These are phyloP conservation scores for Croton laevigatus DNA, from an alignment of 441 rosid species.

Conservation along the genomic window DNA sequence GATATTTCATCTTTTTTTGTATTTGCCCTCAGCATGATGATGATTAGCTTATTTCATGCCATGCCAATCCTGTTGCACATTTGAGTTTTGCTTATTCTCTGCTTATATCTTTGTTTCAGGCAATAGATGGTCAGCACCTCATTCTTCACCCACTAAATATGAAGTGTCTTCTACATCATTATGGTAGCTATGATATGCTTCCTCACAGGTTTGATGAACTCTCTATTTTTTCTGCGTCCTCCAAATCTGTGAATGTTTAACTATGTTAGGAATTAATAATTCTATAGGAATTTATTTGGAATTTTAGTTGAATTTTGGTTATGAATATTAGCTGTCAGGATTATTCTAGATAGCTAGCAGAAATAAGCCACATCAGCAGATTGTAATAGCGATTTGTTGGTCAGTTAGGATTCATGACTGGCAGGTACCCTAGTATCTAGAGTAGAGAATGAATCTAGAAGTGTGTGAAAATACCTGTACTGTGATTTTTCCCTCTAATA, in stretches of 20 bases:
- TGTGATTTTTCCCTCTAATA: too few relatives aligned
- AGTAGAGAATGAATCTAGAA: too few relatives aligned
- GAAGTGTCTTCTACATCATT: constrained; percentile 89
- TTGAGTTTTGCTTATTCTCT: constrained; percentile 16
- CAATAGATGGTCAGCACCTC: constrained; percentile 86
- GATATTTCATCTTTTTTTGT: not conserved
- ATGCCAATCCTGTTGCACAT: not conserved
- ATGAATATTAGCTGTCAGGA: too few relatives aligned
- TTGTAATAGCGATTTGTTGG: too few relatives aligned
- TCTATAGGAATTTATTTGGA: too few relatives aligned
- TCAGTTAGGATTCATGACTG: too few relatives aligned
- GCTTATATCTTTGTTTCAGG: constrained; percentile 49
- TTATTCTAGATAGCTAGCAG: too few relatives aligned
- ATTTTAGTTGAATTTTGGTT: too few relatives aligned
- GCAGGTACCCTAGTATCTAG: too few relatives aligned
- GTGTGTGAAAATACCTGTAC: too few relatives aligned
- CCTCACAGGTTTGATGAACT: constrained; percentile 65
- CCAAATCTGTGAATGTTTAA: not conserved
- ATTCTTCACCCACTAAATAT: constrained; percentile 83
- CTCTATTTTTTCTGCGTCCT: constrained; percentile 3
- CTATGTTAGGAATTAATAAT: too few relatives aligned
- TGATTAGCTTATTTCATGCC: not conserved
- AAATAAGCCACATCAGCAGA: too few relatives aligned
- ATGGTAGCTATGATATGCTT: constrained; percentile 73
- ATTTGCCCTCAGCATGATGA: not conserved